Percentiles rank a stretch among this genome's conserved stretches.
phyloP scores from a whole-genome alignment of 2,329 filamentous ascomycete species.

The Colletotrichum sp. region DNA sequence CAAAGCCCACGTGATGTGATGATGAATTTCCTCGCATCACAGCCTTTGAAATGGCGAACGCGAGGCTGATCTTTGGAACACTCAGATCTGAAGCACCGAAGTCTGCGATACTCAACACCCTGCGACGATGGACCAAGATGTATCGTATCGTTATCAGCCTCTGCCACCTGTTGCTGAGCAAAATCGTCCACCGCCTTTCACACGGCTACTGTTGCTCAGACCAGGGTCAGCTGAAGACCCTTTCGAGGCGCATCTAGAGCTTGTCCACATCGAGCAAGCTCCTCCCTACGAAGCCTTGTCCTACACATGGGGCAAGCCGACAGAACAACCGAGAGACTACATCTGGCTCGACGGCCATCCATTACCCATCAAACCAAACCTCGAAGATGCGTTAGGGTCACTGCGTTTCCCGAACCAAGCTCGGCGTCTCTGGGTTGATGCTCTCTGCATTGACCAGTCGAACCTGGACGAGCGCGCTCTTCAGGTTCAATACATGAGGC shows the following conservation, averaged over 20 bases:
- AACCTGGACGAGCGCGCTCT: slow-evolving; percentile 9
- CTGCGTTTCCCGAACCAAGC: not conserved
- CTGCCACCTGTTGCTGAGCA: slow-evolving; percentile 8
- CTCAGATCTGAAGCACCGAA: not conserved
- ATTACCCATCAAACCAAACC: slow-evolving; percentile 8
- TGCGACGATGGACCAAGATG: not conserved
- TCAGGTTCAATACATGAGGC: slow-evolving; percentile 15
- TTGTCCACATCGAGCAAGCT: slow-evolving; percentile 11
- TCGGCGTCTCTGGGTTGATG: slow-evolving; percentile 27
- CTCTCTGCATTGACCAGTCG: slow-evolving; percentile 27
- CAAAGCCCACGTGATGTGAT: not conserved
- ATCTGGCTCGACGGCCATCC: slow-evolving; percentile 6
- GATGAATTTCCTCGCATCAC: not conserved
- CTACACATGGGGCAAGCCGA: slow-evolving; percentile 19
- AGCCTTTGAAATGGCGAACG: not conserved
- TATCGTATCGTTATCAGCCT: slow-evolving; percentile 8
- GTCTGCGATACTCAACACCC: not conserved
- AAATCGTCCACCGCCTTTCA: slow-evolving; percentile 11
- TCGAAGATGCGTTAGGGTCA: slow-evolving; percentile 7
- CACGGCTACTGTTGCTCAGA: slow-evolving; percentile 10
- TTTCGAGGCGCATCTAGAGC: slow-evolving; percentile 4
- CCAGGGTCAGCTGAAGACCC: slow-evolving; percentile 18
- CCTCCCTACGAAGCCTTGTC: slow-evolving; percentile 22
- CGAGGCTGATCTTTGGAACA: not conserved
- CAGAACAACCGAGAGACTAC: slow-evolving; percentile 9